Evolutionary conservation across 192 early-diverging fungal species (phyloP).

Genomic region (Coemansia biformis): DNA sequence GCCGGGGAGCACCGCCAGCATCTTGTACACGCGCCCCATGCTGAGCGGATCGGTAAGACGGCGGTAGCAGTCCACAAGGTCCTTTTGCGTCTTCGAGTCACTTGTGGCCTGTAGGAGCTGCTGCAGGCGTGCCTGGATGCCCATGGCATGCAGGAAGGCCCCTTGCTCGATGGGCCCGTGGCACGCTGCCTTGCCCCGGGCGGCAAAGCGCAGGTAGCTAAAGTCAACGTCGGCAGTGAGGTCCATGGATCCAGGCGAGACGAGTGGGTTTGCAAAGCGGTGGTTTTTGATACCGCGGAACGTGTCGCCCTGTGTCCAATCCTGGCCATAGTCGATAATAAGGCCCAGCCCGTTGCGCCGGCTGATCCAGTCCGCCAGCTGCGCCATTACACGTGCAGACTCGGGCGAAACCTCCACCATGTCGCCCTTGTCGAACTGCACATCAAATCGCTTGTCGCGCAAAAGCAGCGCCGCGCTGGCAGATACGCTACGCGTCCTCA

Average conservation of each 20-base stretch:
- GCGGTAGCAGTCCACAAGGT: conserved; percentile 64
- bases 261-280: conserved; percentile 72
- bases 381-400: conserved; percentile 56
- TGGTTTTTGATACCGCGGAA: conserved; percentile 84
- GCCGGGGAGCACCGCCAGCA: conserved; percentile 57
- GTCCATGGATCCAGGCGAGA: conserved; percentile 77
- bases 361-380: conserved; percentile 67
- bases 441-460: conserved; percentile 38
- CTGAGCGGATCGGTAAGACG: conserved; percentile 66
- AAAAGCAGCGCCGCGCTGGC: conserved; percentile 41
- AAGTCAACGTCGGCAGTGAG: conserved; percentile 94
- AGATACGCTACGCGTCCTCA: conserved; percentile 61
- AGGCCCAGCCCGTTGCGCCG: conserved; percentile 65
- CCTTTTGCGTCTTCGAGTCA: conserved; percentile 51
- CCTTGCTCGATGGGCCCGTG: conserved; percentile 81
- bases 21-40: conserved; percentile 90
- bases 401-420: conserved; percentile 83
- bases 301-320: conserved; percentile 68
- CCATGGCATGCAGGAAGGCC: conserved; percentile 69
- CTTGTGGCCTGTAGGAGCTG: conserved; percentile 59
- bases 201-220: conserved; percentile 59
- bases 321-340: conserved; percentile 86
- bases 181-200: conserved; percentile 46
- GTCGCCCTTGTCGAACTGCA: conserved; percentile 65
- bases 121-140: conserved; percentile 69